Base-by-base conservation (phyloP, 306 rosid genomes). In the Alnus rubra region DNA sequence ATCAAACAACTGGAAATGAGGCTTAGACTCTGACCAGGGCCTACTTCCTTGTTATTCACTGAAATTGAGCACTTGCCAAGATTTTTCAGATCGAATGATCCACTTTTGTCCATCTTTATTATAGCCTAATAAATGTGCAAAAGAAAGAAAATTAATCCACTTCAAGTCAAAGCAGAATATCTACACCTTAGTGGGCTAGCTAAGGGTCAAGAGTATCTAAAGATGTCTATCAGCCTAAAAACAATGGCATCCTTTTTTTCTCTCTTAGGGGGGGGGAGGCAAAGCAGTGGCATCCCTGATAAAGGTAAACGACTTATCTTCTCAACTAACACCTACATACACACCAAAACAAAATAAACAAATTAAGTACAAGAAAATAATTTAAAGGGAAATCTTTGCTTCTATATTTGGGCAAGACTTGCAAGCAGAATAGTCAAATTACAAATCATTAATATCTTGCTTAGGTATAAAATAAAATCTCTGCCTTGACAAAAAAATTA, bases 31-130 rank as follows among this genome's bases (percentile, higher is more conserved):
- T 88, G 97, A 74, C 95, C 92, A 59, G 84, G 77, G 62, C 77
- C 87, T 74, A 93, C 89, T 79, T 90, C 99, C 81, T 77, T 91
- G 91, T 83, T 84, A 81, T 93, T 93, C 74, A 96, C 90, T 58
- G 82, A 81, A 84, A 96, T 88, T 56, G 86, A 76, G 79, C 86
- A 85, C 84, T 82, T 90, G 81, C 97, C 97, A 44, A 96, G 86
- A 86, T 96, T 96, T 82, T 81, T 87, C 69, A 96, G 88, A 85
- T 51, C 77, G 90, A 93, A 96, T 50, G 85, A 86, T 74, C 99
- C 98, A 69, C 82, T 83, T 78, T 83, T 83, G 54, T 90, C 94
- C 92, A 93, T 82, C 87, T 87, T 90, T 77, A 96, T 90, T 77
- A 87, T 86, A 72, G 97, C 99, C 99, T 96, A 52, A 71, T 60